Evolutionary conservation across 495 filamentous ascomycete genomes (phyloP).

Genomic region (Parathielavia hyrcaniae): DNA sequence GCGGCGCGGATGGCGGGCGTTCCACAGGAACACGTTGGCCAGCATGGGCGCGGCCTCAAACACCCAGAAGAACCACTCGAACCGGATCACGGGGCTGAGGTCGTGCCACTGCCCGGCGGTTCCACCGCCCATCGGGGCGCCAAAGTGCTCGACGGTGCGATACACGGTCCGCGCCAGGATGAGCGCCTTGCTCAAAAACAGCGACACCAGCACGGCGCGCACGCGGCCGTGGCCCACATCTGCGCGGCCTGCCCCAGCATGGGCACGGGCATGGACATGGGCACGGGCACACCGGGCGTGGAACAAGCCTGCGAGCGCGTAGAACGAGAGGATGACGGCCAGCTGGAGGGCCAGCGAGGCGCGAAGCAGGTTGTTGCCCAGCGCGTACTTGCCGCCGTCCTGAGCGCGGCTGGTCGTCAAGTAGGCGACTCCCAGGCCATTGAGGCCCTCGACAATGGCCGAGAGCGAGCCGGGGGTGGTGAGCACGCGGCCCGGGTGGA

Average conservation of each 20-base stretch:
- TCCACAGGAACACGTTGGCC: conserved; percentile 53
- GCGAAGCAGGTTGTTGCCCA: conserved; percentile 56
- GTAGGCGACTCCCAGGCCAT: conserved; percentile 57
- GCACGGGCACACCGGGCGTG: conserved; percentile 51
- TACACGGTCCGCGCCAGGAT: conserved; percentile 60
- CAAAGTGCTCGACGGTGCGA: conserved; percentile 57
- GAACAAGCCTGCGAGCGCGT: conserved; percentile 52
- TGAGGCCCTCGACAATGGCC: conserved; percentile 57
- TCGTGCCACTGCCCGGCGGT: not conserved
- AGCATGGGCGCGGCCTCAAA: conserved; percentile 65
- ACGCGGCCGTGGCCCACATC: conserved; percentile 52
- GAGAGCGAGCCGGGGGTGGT: conserved; percentile 65
- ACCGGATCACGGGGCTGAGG: conserved; percentile 50
- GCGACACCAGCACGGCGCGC: conserved; percentile 49
- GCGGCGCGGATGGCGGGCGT: conserved; percentile 55
- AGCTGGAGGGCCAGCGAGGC: conserved; percentile 63
- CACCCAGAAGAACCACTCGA: conserved; percentile 69
- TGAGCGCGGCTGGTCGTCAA: conserved; percentile 46
- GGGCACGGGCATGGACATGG: too few relatives aligned
- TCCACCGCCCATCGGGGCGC: not conserved
- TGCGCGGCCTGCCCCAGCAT: too few relatives aligned
- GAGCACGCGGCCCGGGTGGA: conserved; percentile 70
- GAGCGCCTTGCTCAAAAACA: conserved; percentile 57
- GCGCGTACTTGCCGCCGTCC: conserved; percentile 35
- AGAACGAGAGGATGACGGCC: conserved; percentile 54